A percentile compares a stretch with the other conserved stretches of the same genome.
Conservation (phyloP, 2,329 filamentous ascomycete genomes). For the Alternaria alternata region DNA sequence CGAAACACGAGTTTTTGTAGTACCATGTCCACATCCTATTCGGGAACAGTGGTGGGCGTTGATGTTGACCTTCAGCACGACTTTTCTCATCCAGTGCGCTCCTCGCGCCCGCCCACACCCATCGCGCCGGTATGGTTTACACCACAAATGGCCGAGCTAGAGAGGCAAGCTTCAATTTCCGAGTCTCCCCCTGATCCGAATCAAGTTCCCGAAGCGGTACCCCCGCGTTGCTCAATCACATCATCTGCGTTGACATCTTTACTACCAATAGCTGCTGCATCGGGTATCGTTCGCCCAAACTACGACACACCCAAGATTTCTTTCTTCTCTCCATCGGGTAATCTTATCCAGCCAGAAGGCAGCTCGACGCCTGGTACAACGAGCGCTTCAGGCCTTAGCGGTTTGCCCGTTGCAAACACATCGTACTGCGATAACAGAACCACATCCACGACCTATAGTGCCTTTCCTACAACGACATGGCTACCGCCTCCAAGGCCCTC, state of each 20-base stretch:
- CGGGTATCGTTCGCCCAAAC: conserved; percentile 45
- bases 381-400: conserved; percentile 15
- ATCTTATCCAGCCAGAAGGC: conserved; percentile 40
- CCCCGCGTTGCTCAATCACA: conserved; percentile 32
- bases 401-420: conserved; percentile 14
- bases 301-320: conserved; percentile 40
- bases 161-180: conserved; percentile 22
- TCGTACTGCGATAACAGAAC: conserved; percentile 22
- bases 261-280: conserved; percentile 48
- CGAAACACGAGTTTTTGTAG: conserved; percentile 46
- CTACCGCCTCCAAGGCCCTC: conserved; percentile 26
- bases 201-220: conserved; percentile 5
- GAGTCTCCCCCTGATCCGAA: conserved; percentile 16
- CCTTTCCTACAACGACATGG: conserved; percentile 17
- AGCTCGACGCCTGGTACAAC: conserved; percentile 21
- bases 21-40: conserved; percentile 46
- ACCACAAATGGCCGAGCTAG: conserved; percentile 31
- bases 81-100: conserved; percentile 15
- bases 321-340: conserved; percentile 48
- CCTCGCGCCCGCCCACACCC: conserved; percentile 34
- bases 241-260: conserved; percentile 49
- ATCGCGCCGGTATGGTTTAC: conserved; percentile 38
- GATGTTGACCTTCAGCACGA: conserved; percentile 45
- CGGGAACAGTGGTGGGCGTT: conserved; percentile 45
- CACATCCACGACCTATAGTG: conserved; percentile 3